Base-by-base conservation (phyloP, 805 yeast species). In the Yarrowia sp. region DNA sequence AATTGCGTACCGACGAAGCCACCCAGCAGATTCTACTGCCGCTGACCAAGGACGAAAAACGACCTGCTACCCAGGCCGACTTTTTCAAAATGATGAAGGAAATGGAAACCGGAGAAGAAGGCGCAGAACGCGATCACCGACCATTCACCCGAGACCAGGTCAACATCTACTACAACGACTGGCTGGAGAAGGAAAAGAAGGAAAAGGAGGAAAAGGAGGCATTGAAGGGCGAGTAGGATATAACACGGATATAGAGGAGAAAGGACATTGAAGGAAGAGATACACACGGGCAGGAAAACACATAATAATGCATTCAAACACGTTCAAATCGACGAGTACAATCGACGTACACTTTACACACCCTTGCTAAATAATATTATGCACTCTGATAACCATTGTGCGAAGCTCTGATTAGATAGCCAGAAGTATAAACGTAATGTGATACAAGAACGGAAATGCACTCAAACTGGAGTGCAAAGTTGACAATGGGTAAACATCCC, bases 21-120 rank as follows among this genome's bases (percentile, higher is more conserved):
- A 54, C 61, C 26, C 61, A 54, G 46, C 61, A 54, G 35, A 54
- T 54, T 12, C 46, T 54, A 17, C 61, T 54, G 61, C 61, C 61
- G 3, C 30, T 54, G 35, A 54, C 61, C 35, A 54, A 36, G 26
- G 61, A 54, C 61, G 41, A 54, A 12, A 54, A 54, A 28, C 44
- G 61, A 4, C 61, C 61, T 1, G 61, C 61, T 0, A 54, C 44
- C 26, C 61, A 54, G 46, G 46, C 61, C 6, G 61, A 54, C 12
- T 54, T 54, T 21, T 54, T 54, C 46, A 36, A 54, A 26, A 54
- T 54, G 61, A 54, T 54, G 61, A 24, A 26, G 19, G 61, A 54
- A 17, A 54, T 54, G 61, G 61, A 54, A n/a, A 38, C 33, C 11
- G 61, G 46, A 10, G 26, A 26, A 8, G 61, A 54, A 19, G 46